Percentiles rank a stretch among this genome's conserved stretches.
phyloP scores from a whole-genome alignment of 2,329 filamentous ascomycete species.

The Colletotrichum lini region DNA sequence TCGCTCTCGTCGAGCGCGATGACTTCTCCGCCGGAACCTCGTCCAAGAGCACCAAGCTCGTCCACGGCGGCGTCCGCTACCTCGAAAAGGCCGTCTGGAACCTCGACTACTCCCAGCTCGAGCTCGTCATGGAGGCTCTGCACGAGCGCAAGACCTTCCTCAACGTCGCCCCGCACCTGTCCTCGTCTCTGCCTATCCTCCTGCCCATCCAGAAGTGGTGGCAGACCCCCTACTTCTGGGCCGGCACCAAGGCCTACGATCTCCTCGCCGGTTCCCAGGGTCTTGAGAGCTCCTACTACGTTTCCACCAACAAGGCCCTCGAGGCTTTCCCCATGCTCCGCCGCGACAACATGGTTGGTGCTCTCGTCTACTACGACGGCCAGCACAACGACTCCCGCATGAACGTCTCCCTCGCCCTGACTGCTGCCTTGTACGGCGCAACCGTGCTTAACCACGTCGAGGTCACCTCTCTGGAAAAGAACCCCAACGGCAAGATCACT shows the following conservation, averaged over 20 bases:
- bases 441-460: constrained; percentile 87
- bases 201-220: constrained; percentile 87
- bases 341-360: constrained; percentile 80
- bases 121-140: constrained; percentile 85
- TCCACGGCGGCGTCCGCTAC: constrained; percentile 88
- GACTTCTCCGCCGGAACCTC: constrained; percentile 87
- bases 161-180: constrained; percentile 86
- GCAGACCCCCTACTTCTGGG: constrained; percentile 83
- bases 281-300: constrained; percentile 86
- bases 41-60: constrained; percentile 89
- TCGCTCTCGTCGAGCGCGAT: constrained; percentile 85
- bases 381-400: constrained; percentile 91
- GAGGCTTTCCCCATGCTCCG: constrained; percentile 85
- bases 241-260: constrained; percentile 83
- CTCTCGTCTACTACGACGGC: constrained; percentile 88
- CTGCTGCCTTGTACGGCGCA: constrained; percentile 83
- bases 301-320: constrained; percentile 82
- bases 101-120: constrained; percentile 86
- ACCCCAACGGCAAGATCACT: constrained; percentile 76
- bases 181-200: constrained; percentile 86
- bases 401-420: constrained; percentile 88
- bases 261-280: constrained; percentile 85
- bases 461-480: constrained; percentile 81
- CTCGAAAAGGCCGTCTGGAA: constrained; percentile 90
- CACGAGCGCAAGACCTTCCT: constrained; percentile 88